Evolutionary conservation across 1,139 yeast genomes (phyloP).

Genomic region (Debaryomyces sp.): DNA sequence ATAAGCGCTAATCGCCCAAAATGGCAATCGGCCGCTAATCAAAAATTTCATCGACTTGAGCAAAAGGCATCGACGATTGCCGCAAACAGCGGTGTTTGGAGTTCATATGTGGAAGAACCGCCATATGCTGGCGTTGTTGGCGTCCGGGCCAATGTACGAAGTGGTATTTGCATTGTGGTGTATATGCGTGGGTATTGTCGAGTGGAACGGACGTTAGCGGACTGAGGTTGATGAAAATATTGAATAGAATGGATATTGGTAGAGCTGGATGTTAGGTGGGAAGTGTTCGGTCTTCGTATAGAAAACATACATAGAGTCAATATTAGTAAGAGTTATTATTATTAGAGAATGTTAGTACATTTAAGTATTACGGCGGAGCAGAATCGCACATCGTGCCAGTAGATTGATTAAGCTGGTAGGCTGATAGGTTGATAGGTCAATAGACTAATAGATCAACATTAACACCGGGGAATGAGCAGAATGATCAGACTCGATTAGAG

Average conservation of each 20-base stretch:
- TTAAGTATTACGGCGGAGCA: too few species aligned
- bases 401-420: too few species aligned
- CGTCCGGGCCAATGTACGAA: not conserved
- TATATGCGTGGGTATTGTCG: not conserved
- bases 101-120: not conserved
- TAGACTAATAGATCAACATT: too few species aligned
- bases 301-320: too few species aligned
- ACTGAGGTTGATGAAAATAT: not conserved
- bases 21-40: slow-evolving; percentile 1
- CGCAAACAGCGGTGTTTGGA: not conserved
- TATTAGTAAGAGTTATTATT: too few species aligned
- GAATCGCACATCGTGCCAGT: too few species aligned
- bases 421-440: too few species aligned
- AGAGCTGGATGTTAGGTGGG: too few species aligned
- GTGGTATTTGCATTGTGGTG: not conserved
- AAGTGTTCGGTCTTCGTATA: too few species aligned
- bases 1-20: slow-evolving; percentile 1
- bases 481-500: not conserved
- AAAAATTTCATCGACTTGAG: not conserved
- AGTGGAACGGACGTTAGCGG: not conserved
- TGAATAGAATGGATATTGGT: too few species aligned
- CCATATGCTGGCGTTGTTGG: not conserved
- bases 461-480: too few species aligned
- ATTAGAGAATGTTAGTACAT: too few species aligned
- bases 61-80: not conserved